Conservation (phyloP, 164 flowering plant genomes). For the Dillenia suffruticosa region DNA sequence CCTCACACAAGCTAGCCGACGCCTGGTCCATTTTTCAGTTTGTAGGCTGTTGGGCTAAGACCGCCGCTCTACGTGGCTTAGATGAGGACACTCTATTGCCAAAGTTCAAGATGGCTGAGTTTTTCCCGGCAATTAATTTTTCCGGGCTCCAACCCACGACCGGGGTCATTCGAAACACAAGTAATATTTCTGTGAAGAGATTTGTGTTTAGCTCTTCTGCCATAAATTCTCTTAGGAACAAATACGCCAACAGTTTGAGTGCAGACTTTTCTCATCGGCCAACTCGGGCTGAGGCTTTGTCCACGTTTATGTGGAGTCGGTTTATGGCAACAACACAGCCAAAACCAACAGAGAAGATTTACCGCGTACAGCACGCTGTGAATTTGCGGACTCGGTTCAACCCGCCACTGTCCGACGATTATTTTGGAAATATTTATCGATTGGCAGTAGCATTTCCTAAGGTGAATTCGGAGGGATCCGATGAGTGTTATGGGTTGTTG, state of each 20-base stretch:
- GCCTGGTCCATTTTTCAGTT: constrained; percentile 29
- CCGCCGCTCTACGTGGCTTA: constrained; percentile 14
- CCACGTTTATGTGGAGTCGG: constrained; percentile 24
- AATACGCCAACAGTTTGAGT: neutral
- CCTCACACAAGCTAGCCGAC: constrained; percentile 45
- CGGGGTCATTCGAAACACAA: neutral
- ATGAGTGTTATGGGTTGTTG: constrained; percentile 5
- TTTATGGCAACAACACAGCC: constrained; percentile 4
- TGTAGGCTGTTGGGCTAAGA: constrained; percentile 35
- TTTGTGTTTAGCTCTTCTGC: constrained; percentile 19
- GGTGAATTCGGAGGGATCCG: neutral
- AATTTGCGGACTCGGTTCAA: constrained; percentile 19
- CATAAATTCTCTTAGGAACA: constrained; percentile 11
- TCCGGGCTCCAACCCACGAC: neutral
- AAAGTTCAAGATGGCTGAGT: constrained; percentile 14
- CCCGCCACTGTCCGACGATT: constrained; percentile 20
- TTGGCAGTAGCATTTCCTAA: neutral
- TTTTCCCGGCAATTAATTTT: constrained; percentile 24
- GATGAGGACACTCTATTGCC: constrained; percentile 9
- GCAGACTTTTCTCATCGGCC: constrained; percentile 9
- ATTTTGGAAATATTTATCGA: constrained; percentile 23
- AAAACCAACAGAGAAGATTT: neutral
- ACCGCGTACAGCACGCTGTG: constrained; percentile 16
- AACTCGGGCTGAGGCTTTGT: constrained; percentile 27
- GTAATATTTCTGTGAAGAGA: constrained; percentile 13